Conservation (phyloP, 2,329 filamentous ascomycete genomes). For the Ophiocordyceps polyrhachis-furcata region DNA sequence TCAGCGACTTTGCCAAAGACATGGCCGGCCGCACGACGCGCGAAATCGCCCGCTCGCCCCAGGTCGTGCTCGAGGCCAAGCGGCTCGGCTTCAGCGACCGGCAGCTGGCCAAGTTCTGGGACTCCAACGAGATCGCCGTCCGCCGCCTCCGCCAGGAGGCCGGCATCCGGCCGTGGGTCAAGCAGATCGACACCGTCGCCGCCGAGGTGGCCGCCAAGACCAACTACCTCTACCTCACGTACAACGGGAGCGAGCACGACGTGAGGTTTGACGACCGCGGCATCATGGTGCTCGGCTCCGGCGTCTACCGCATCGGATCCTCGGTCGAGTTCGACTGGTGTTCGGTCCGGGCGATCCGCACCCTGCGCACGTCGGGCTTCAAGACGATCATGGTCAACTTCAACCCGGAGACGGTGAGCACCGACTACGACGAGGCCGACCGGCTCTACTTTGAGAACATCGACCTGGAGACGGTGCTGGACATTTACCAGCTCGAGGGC, state of each 20-base stretch:
- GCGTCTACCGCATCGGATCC: conserved; percentile 91
- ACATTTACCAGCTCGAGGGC: conserved; percentile 80
- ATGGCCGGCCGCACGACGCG: conserved; percentile 49
- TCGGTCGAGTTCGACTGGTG: conserved; percentile 99
- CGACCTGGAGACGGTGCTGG: conserved; percentile 71
- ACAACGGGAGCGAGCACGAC: conserved; percentile 79
- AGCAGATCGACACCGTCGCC: conserved; percentile 97
- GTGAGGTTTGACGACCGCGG: conserved; percentile 74
- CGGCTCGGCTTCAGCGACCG: conserved; percentile 86
- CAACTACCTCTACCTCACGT: conserved; percentile 93
- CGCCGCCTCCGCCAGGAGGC: conserved; percentile 69
- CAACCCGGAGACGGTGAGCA: conserved; percentile 78
- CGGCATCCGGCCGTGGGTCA: conserved; percentile 74
- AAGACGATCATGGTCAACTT: conserved; percentile 97
- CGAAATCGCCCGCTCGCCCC: conserved; percentile 43
- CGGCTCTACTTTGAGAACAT: conserved; percentile 94
- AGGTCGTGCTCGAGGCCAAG: conserved; percentile 68
- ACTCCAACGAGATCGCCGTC: conserved; percentile 82
- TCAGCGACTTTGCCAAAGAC: conserved; percentile 72
- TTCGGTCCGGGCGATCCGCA: conserved; percentile 83
- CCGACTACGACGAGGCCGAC: conserved; percentile 91
- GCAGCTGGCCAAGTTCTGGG: conserved; percentile 86
- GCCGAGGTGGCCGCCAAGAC: conserved; percentile 89
- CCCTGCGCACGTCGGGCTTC: conserved; percentile 61
- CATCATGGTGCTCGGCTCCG: conserved; percentile 89